A percentile compares a stretch with the other conserved stretches of the same genome.
Evolutionary conservation across 2,329 filamentous ascomycete species (phyloP).

Genomic region (Chrysosporium queenslandicum): DNA sequence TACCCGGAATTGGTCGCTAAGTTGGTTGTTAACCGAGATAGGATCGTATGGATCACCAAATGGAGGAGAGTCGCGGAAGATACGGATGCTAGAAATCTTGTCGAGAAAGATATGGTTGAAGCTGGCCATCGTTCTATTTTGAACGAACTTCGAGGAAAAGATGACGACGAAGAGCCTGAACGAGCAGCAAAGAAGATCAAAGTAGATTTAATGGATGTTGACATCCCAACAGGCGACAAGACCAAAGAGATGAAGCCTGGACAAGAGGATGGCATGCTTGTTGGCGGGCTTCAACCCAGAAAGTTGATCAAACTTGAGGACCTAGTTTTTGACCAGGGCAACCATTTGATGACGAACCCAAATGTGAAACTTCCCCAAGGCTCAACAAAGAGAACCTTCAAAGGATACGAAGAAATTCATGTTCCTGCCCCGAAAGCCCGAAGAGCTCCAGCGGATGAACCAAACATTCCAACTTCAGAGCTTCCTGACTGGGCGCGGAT

Average conservation of each 20-base stretch:
- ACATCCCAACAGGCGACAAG: conserved; percentile 54
- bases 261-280: conserved; percentile 54
- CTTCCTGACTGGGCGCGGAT: conserved; percentile 84
- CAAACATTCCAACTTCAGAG: conserved; percentile 71
- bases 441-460: conserved; percentile 62
- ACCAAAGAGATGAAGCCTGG: conserved; percentile 45
- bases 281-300: conserved; percentile 75
- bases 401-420: conserved; percentile 97
- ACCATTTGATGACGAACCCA: conserved; percentile 98
- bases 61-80: conserved; percentile 74
- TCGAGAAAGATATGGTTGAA: conserved; percentile 86
- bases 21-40: conserved; percentile 82
- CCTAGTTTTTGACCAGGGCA: conserved; percentile 92
- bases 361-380: conserved; percentile 89
- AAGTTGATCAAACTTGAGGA: conserved; percentile 91
- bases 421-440: conserved; percentile 87
- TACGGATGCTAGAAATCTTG: conserved; percentile 57
- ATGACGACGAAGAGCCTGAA: conserved; percentile 45
- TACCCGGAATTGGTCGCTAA: conserved; percentile 87
- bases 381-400: conserved; percentile 89
- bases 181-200: conserved; percentile 72
- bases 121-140: conserved; percentile 79
- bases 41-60: conserved; percentile 88
- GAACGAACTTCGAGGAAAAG: conserved; percentile 72
- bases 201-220: conserved; percentile 73